Evolutionary conservation across 139 green algal species (phyloP).

Genomic region (Picochlorum costavermella): DNA sequence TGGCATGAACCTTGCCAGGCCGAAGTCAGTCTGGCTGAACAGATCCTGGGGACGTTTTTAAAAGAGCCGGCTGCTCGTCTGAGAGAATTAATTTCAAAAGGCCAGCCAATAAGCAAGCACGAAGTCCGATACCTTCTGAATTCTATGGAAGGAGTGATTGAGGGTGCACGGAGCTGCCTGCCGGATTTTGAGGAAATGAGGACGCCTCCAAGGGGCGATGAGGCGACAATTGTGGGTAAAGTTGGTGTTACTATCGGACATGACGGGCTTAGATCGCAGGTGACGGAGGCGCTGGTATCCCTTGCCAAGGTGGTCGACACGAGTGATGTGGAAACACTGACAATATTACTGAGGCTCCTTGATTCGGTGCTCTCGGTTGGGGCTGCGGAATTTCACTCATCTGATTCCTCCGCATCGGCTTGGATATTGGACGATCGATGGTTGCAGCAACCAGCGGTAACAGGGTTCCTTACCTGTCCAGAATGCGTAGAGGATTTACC

Average conservation of each 20-base stretch:
- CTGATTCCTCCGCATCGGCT: neutral
- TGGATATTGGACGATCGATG: constrained; percentile 37
- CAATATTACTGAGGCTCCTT: neutral
- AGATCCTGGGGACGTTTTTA: constrained; percentile 4
- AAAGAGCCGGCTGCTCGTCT: constrained; percentile 11
- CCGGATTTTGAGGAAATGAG: constrained; percentile 17
- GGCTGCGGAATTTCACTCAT: constrained; percentile 9
- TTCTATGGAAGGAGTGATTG: constrained; percentile 31
- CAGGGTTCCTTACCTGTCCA: constrained; percentile 22
- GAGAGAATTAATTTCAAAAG: neutral
- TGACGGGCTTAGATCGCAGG: neutral
- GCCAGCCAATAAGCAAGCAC: neutral
- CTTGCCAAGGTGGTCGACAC: neutral
- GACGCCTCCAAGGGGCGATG: neutral
- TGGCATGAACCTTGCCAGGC: constrained; percentile 15
- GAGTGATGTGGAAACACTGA: constrained; percentile 9
- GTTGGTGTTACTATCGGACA: neutral
- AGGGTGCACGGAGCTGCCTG: constrained; percentile 28
- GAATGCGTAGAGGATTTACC: neutral
- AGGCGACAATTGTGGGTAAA: neutral
- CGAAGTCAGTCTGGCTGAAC: constrained; percentile 15
- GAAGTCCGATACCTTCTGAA: constrained; percentile 23
- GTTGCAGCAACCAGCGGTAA: constrained; percentile 30
- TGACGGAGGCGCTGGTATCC: neutral
- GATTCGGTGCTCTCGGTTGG: neutral